phyloP scores from a whole-genome alignment of 2,329 filamentous ascomycete genomes.

The Fusarium foetens region DNA sequence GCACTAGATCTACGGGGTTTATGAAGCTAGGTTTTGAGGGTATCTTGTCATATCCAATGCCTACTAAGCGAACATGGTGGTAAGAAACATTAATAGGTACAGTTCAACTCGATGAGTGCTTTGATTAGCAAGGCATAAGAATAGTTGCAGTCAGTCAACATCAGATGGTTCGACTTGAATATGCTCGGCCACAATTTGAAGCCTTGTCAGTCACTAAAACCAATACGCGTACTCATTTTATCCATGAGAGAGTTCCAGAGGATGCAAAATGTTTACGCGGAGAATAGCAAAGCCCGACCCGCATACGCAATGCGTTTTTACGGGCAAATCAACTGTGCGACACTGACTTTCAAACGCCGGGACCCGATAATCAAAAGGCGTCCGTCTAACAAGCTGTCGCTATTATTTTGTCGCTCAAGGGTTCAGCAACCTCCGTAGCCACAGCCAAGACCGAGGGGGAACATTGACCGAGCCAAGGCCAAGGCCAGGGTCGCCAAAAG shows the following conservation, averaged over 20 bases:
- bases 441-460: conserved; percentile 4
- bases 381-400: conserved; percentile 19
- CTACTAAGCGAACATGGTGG: not conserved
- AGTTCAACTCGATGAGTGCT: not conserved
- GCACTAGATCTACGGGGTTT: conserved; percentile 3
- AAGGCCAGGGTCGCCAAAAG: not conserved
- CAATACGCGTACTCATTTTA: conserved; percentile 26
- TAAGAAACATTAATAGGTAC: not conserved
- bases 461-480: conserved; percentile 4
- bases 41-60: not conserved
- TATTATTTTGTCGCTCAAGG: conserved; percentile 35
- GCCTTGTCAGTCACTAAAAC: not conserved
- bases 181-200: not conserved
- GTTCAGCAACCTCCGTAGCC: not conserved
- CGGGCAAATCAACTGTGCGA: conserved; percentile 15
- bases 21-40: not conserved
- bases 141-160: not conserved
- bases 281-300: conserved; percentile 20
- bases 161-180: not conserved
- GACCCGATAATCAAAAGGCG: conserved; percentile 27
- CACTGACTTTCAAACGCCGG: not conserved
- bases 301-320: conserved; percentile 3
- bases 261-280: conserved; percentile 7
- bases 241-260: not conserved
- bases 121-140: not conserved